Base-by-base conservation (phyloP, 164 flowering plant species). In the Vitis cinerea region DNA sequence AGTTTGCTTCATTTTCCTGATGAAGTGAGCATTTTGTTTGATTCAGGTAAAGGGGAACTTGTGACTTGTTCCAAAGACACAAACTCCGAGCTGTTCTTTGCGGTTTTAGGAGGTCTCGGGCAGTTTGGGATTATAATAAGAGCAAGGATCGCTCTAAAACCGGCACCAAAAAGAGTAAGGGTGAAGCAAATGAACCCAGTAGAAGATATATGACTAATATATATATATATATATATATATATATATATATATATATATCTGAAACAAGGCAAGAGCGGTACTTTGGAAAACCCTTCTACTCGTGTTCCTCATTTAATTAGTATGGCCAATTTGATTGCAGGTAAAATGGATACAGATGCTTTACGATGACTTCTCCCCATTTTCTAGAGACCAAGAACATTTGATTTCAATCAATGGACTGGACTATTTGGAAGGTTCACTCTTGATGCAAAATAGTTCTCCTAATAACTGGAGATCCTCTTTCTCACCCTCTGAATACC, bases 111-210 rank as follows among this genome's bases (percentile, higher is more conserved):
- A 51, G 99, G 99, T 31, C 76, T 95, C 27, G 99, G 99, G 50
- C 99, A 95, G 74, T 95, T 93, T 80, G 99, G 99, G 14, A 83
- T 95, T 62, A 95, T 95, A 72, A 83, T 88, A 11, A 79, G 96
- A 79, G 98, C 99, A 16, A 87, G 93, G 79, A 90, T 95, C 27
- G 74, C 78, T 15, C 75, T 95, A 9, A 80, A 82, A 3, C 81
- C 77, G 0, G 96, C 98, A 10, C 98, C 99, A 61, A 83, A 74
- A 51, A 88, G 85, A 84, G 99, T 94, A 86, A n/a, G 65, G 71
- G 19, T 17, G 16, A 47, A 6, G 8, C 47, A 1, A n/a, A 10
- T 10, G 48, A n/a, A 37, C 2, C 16, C 9, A 48, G 29, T 7
- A 50, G 30, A 51, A 57, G 50, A 23, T 23, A 23, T 1, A 1